phyloP scores from a whole-genome alignment of 352 stramenopile species.

The Thraustotheca clavata region DNA sequence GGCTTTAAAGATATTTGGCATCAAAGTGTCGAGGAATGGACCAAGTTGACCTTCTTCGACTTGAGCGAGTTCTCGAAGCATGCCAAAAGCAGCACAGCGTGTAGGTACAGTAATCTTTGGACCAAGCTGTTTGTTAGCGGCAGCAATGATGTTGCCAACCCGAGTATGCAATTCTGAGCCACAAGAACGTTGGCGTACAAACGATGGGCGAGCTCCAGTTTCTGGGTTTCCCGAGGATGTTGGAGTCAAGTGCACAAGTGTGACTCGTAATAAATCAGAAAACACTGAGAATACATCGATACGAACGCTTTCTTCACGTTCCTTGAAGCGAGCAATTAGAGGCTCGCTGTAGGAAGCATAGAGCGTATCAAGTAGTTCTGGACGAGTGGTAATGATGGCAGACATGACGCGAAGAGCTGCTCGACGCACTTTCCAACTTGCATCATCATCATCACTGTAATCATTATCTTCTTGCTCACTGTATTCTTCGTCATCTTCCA shows the following conservation, averaged over 20 bases:
- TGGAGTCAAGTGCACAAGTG: constrained; percentile 13
- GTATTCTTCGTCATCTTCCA: constrained; percentile 73
- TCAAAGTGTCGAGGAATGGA: constrained; percentile 55
- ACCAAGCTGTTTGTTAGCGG: constrained; percentile 75
- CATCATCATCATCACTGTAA: constrained; percentile 91
- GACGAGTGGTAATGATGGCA: constrained; percentile 85
- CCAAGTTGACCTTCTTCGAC: constrained; percentile 66
- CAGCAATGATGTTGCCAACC: constrained; percentile 58
- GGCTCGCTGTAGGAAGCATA: constrained; percentile 76
- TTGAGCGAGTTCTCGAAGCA: constrained; percentile 78
- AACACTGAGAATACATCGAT: constrained; percentile 96
- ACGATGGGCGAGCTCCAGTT: constrained; percentile 31
- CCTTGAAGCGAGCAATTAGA: constrained; percentile 88
- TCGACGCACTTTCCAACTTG: constrained; percentile 95
- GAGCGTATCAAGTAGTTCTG: constrained; percentile 76
- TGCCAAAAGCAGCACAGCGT: constrained; percentile 70
- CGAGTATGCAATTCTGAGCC: constrained; percentile 48
- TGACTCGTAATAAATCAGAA: constrained; percentile 83
- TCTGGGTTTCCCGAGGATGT: constrained; percentile 21
- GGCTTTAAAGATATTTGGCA: constrained; percentile 78
- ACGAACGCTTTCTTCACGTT: constrained; percentile 98
- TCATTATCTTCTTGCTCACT: constrained; percentile 77
- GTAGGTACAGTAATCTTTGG: constrained; percentile 67
- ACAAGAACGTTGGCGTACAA: constrained; percentile 31
- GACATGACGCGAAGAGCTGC: constrained; percentile 89